These are phyloP conservation scores for Phlyctochytrium bullatum DNA, from an alignment of 192 early-diverging fungal genomes.

Conservation along the genomic window DNA sequence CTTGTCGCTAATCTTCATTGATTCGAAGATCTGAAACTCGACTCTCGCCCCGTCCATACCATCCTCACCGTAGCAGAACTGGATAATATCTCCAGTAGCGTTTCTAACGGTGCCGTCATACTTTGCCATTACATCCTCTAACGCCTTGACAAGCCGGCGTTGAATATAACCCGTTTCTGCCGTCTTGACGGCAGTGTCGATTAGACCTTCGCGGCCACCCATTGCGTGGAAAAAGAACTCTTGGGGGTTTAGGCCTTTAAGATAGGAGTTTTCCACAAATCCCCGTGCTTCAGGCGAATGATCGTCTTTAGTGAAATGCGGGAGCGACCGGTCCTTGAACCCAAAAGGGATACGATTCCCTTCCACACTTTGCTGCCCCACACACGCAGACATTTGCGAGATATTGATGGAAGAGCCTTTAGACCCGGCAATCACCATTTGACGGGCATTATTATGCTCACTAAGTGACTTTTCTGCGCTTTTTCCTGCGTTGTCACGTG, in stretches of 20 bases:
- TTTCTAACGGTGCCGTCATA: constrained; percentile 97
- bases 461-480: constrained; percentile 75
- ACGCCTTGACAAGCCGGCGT: constrained; percentile 94
- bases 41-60: constrained; percentile 93
- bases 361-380: constrained; percentile 99
- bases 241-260: constrained; percentile 90
- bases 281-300: constrained; percentile 87
- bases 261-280: constrained; percentile 87
- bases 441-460: constrained; percentile 92
- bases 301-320: constrained; percentile 98
- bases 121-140: constrained; percentile 97
- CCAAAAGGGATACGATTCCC: constrained; percentile 98
- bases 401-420: constrained; percentile 97
- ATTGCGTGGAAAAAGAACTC: constrained; percentile 99
- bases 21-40: constrained; percentile 75
- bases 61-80: constrained; percentile 98
- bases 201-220: constrained; percentile 99
- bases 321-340: constrained; percentile 90
- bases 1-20: constrained; percentile 65
- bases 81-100: constrained; percentile 87
- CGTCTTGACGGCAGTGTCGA: constrained; percentile 98
- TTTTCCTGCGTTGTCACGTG: constrained; percentile 90
- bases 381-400: constrained; percentile 97
- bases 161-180: constrained; percentile 99
- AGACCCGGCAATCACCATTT: constrained; percentile 95